Evolutionary conservation across 2,329 filamentous ascomycete species (phyloP).

Genomic region (Trichoderma brevicompactum): DNA sequence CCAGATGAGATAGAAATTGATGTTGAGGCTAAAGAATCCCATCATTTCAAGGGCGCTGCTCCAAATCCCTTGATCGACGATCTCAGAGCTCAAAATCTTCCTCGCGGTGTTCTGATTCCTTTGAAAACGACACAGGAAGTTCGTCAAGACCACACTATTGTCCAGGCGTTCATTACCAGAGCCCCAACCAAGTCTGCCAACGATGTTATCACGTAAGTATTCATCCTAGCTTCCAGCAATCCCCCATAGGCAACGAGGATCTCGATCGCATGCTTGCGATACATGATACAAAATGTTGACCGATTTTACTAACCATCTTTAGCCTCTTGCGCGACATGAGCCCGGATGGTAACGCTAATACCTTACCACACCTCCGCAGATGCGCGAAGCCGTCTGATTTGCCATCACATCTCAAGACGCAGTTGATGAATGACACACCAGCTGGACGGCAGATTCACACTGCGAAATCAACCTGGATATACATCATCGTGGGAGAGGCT

Average conservation of each 20-base stretch:
- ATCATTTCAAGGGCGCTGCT: slow-evolving; percentile 31
- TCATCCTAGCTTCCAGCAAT: background rate
- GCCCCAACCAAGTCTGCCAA: slow-evolving; percentile 74
- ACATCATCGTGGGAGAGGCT: slow-evolving; percentile 59
- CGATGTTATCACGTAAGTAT: slow-evolving; percentile 69
- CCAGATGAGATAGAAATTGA: slow-evolving; percentile 14
- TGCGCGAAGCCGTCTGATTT: slow-evolving; percentile 74
- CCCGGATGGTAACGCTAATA: slow-evolving; percentile 65
- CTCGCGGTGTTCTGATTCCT: slow-evolving; percentile 60
- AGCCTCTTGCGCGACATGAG: slow-evolving; percentile 62
- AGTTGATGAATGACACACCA: slow-evolving; percentile 63
- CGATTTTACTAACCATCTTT: slow-evolving; percentile 30
- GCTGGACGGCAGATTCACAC: slow-evolving; percentile 61
- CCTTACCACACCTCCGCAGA: slow-evolving; percentile 72
- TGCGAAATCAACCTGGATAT: slow-evolving; percentile 64
- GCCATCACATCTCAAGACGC: slow-evolving; percentile 65
- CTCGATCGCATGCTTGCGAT: background rate
- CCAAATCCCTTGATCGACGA: slow-evolving; percentile 47
- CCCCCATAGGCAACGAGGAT: too few species aligned
- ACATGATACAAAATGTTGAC: background rate
- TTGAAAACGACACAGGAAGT: slow-evolving; percentile 69
- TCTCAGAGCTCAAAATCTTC: slow-evolving; percentile 43
- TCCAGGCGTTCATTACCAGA: slow-evolving; percentile 71
- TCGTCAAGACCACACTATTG: slow-evolving; percentile 60
- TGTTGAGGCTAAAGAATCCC: slow-evolving; percentile 20